Base-by-base conservation (phyloP, 768 basidiomycete species). In the Podaxis sp. region DNA sequence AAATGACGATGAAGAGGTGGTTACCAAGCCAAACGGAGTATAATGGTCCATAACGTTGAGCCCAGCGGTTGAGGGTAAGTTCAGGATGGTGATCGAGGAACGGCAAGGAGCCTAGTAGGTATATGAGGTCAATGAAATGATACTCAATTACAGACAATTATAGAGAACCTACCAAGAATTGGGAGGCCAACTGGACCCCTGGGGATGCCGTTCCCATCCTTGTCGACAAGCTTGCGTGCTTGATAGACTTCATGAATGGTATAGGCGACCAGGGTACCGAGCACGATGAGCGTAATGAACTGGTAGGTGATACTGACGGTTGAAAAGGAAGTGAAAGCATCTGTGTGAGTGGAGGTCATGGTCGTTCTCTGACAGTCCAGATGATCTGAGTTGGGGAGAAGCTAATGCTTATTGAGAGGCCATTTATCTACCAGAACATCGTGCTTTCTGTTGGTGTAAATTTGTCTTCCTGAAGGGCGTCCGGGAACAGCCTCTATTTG, bases 21-120 rank as follows among this genome's bases (percentile, higher is more conserved):
- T 78, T 76, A 20, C 82, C 82, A 20, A 83, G 73, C 74, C 75
- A 79, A 55, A 83, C 64, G 5, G 81, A 82, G 65, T 77, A 82
- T 11, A 83, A 60, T 0, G n/a, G n/a, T n/a, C n/a, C n/a, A n/a
- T n/a, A n/a, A n/a, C n/a, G 78, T 61, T 76, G 75, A 1, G 77
- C 74, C 81, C 81, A 82, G 40, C 66, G 59, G 58, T 78, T 73
- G 15, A 82, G 71, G 0, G 73, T 74, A 30, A 77, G 72, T 67
- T 82, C 82, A 3, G 82, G 80, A 44, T 78, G 80, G 11, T 73
- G 60, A 2, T 75, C 75, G 22, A 81, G 71, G 69, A 75, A 79
- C 6, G 76, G 74, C 52, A 77, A 78, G 2, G 74, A 74, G 20
- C 75, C 74, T 76, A 38, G 15, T 41, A 28, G 1, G n/a, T 30